These are phyloP conservation scores for Ambrosia artemisiifolia DNA, from an alignment of 129 eudicot genomes.

Conservation along the genomic window DNA sequence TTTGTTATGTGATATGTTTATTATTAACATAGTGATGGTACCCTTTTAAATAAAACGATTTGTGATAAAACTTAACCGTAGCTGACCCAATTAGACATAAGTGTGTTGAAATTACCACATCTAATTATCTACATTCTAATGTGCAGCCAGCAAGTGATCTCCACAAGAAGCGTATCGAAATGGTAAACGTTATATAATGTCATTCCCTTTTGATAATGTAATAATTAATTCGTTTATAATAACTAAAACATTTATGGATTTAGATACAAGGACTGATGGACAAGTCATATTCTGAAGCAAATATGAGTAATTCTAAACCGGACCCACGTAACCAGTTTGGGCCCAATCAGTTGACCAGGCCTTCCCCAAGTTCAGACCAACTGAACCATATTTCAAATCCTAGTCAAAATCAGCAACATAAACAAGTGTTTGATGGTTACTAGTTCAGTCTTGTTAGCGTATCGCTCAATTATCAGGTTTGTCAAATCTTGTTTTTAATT, in stretches of 20 bases:
- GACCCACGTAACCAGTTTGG: conserved; percentile 49
- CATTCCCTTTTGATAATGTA: conserved; percentile 8
- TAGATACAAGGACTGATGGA: conserved; percentile 76
- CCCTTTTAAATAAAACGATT: neutral
- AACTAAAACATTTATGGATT: conserved; percentile 15
- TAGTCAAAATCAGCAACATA: conserved; percentile 59
- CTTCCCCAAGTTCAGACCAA: conserved; percentile 81
- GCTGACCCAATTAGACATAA: neutral
- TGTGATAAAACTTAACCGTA: neutral
- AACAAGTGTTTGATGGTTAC: conserved; percentile 51
- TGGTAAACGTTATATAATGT: conserved; percentile 41
- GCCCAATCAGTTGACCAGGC: conserved; percentile 50
- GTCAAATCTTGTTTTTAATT: neutral
- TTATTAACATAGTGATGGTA: neutral
- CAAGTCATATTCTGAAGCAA: conserved; percentile 49
- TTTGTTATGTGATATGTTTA: neutral
- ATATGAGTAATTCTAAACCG: conserved; percentile 36
- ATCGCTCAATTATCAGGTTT: conserved; percentile 18
- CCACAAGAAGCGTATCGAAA: conserved; percentile 75
- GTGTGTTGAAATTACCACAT: neutral
- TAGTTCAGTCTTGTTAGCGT: neutral
- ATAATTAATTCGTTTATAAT: neutral
- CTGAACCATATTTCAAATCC: conserved; percentile 44
- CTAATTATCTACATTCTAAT: neutral
- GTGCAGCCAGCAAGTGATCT: conserved; percentile 69